phyloP scores from a whole-genome alignment of 2,329 filamentous ascomycete species.

The Penicillium sp. region DNA sequence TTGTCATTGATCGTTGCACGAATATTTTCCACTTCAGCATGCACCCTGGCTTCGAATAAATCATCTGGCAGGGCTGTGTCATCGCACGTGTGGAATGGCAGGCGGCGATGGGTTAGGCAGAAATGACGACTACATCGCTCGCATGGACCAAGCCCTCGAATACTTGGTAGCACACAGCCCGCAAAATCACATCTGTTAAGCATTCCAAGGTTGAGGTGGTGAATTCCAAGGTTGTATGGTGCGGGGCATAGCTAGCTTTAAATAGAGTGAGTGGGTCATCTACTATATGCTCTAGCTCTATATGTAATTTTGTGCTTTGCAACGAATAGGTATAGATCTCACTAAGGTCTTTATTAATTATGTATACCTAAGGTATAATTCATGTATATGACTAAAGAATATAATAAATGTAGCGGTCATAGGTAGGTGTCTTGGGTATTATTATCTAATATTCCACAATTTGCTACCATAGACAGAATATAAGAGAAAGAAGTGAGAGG shows the following conservation, averaged over 20 bases:
- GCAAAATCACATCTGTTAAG: conserved; percentile 6
- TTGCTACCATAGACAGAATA: no score
- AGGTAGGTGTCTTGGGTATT: no score
- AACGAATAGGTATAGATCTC: no score
- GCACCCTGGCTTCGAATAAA: conserved; percentile 8
- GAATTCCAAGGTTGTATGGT: neutral
- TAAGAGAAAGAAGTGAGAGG: no score
- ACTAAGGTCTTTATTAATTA: no score
- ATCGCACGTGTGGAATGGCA: conserved; percentile 7
- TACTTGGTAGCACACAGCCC: conserved; percentile 1
- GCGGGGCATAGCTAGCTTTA: neutral
- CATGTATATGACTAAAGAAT: no score
- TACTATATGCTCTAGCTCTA: no score
- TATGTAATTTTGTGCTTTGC: no score
- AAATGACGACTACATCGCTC: conserved; percentile 5
- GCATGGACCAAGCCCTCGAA: conserved; percentile 5
- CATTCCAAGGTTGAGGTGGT: neutral
- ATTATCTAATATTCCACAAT: no score
- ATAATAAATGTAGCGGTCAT: no score
- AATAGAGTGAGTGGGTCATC: neutral
- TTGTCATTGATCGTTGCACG: conserved; percentile 6
- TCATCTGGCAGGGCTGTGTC: conserved; percentile 7
- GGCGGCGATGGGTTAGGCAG: conserved; percentile 2
- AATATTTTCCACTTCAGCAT: conserved; percentile 6
- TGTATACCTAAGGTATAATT: no score